Conservation (phyloP, 345 rosid species). For the Rhizophora apiculata region DNA sequence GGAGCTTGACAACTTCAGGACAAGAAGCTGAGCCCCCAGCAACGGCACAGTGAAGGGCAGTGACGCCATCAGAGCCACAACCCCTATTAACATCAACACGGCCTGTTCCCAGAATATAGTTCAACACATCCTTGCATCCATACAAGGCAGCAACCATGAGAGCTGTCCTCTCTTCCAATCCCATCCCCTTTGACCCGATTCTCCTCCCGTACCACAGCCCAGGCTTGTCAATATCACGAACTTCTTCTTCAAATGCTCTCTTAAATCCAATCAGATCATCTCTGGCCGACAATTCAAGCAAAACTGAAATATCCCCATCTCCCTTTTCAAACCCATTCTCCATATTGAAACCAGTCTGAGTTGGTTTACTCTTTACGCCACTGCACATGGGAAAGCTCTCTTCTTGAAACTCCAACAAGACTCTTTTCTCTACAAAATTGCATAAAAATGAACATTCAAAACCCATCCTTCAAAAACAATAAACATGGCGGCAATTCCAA, state of each 20-base stretch:
- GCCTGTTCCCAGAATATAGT: slow-evolving; percentile 49
- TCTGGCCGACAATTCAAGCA: slow-evolving; percentile 71
- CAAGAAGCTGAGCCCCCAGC: slow-evolving; percentile 64
- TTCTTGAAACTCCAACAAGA: slow-evolving; percentile 7
- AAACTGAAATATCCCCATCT: slow-evolving; percentile 38
- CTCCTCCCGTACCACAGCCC: slow-evolving; percentile 82
- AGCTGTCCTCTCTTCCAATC: slow-evolving; percentile 75
- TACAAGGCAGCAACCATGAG: slow-evolving; percentile 85
- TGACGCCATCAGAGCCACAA: slow-evolving; percentile 69
- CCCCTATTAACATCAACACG: slow-evolving; percentile 57
- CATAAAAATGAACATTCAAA: slow-evolving; percentile 21
- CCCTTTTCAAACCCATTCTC: slow-evolving; percentile 17
- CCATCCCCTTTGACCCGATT: slow-evolving; percentile 59
- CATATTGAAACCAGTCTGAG: slow-evolving; percentile 20
- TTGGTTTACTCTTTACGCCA: slow-evolving; percentile 32
- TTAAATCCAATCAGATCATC: slow-evolving; percentile 64
- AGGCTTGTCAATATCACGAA: slow-evolving; percentile 47
- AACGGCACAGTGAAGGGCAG: slow-evolving; percentile 85
- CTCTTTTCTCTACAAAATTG: slow-evolving; percentile 20
- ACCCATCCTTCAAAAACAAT: slow-evolving; percentile 4
- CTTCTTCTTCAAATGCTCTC: slow-evolving; percentile 52
- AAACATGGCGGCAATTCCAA: neutral
- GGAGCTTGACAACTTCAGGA: slow-evolving; percentile 55
- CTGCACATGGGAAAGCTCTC: slow-evolving; percentile 38
- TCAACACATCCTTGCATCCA: slow-evolving; percentile 70